Evolutionary conservation across 2,329 filamentous ascomycete genomes (phyloP), one percentile per base, ranked within the genome.

Genomic region (Colletotrichum orchidophilum): DNA sequence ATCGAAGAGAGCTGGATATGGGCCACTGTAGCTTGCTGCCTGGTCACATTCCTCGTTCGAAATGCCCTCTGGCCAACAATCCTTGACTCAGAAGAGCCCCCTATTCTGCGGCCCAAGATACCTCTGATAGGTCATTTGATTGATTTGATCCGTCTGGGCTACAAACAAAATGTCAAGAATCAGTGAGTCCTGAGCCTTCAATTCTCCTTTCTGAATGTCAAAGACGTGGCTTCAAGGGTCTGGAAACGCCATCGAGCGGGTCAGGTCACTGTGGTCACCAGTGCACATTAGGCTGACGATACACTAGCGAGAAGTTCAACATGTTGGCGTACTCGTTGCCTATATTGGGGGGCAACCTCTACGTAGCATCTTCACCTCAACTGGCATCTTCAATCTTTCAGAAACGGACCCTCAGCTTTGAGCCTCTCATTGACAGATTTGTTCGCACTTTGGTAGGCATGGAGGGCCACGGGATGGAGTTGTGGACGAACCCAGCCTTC

Each of bases 41-140:
- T 46, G 18, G 18, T 21, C 39, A 21, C 21, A 21, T 46, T 21
- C 7, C 39, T 46, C 21, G 39, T 46, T 8, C 39, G 39, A 9
- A 46, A 3, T n/a, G 39, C 21, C 18, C 39, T 42, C 39, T 46
- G 39, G 39, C 18, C 39, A n/a, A 46, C 18, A 18, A 18, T 46
- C 18, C 8, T 11, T n/a, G 18, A 80, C 63, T 76, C 79, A 11
- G 75, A 77, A 62, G 85, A 87, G 68, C 85, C 85, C 9, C 83
- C 84, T 4, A 66, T 81, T 0, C 35, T 86, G 24, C 79, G 79
- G 24, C 77, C 82, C 2, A 76, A 59, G 15, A 78, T 87, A 50
- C 85, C 85, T 0, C 76, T 83, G 33, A 73, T 87, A 50, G 85
- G 85, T 2, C 85, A 87, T 73, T 77, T 86, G 24, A 76, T 87